phyloP scores from a whole-genome alignment of 2,329 filamentous ascomycete genomes.

The Microdochium trichocladiopsis region DNA sequence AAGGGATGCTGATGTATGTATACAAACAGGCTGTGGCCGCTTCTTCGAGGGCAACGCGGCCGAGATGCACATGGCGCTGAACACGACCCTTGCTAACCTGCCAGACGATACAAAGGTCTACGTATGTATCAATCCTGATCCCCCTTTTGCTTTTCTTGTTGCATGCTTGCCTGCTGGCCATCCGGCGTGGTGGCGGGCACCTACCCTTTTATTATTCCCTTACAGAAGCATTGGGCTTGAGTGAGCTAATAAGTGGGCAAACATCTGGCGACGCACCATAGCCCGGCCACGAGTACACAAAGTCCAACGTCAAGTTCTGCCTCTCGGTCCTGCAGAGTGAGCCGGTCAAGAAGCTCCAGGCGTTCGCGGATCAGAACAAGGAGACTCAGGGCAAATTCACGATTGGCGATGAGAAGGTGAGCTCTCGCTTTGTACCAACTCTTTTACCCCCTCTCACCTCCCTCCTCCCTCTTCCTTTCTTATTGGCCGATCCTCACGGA shows the following conservation, averaged over 20 bases:
- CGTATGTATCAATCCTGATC: conserved; percentile 38
- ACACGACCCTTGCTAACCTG: conserved; percentile 71
- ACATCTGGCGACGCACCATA: no score
- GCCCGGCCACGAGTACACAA: conserved; percentile 98
- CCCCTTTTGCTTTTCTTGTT: background rate
- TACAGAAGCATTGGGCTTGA: no score
- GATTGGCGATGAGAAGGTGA: conserved; percentile 92
- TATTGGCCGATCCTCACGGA: no score
- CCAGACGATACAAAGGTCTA: conserved; percentile 91
- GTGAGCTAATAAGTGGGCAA: no score
- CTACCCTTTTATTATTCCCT: no score
- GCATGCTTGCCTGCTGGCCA: background rate
- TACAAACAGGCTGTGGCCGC: conserved; percentile 67
- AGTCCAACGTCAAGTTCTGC: conserved; percentile 86
- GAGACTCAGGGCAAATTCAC: conserved; percentile 95
- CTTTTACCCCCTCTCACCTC: no score
- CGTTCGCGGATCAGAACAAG: conserved; percentile 71
- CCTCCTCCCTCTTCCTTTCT: no score
- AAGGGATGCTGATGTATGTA: conserved; percentile 3
- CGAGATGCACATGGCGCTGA: conserved; percentile 92
- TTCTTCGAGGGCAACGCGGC: conserved; percentile 90
- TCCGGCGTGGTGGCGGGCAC: no score
- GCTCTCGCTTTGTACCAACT: no score
- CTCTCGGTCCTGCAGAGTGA: conserved; percentile 68
- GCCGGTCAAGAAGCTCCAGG: conserved; percentile 67